These are phyloP conservation scores for Fusarium sp. DNA, from an alignment of 2,329 filamentous ascomycete species.

Conservation along the genomic window DNA sequence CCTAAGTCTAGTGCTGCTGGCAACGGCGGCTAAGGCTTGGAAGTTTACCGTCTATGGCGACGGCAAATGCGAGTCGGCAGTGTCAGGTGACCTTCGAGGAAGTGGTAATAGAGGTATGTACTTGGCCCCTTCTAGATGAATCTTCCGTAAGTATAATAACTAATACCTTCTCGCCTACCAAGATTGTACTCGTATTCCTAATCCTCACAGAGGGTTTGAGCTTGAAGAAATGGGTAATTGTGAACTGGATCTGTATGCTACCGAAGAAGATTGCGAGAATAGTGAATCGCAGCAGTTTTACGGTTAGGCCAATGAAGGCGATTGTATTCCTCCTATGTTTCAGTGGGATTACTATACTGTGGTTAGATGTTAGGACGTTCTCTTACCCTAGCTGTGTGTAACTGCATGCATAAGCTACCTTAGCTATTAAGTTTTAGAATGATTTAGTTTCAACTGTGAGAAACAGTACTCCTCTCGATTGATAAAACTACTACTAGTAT, in stretches of 20 bases:
- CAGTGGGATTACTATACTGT: constrained; percentile 2
- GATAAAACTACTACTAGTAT: no score
- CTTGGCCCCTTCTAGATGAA: neutral
- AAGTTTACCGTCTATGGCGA: neutral
- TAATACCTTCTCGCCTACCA: neutral
- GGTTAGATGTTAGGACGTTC: neutral
- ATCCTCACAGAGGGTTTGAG: neutral
- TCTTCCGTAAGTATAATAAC: neutral
- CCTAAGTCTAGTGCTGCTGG: neutral
- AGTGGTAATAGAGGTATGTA: neutral
- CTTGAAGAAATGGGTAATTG: neutral
- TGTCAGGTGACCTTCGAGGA: neutral
- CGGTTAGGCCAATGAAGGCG: neutral
- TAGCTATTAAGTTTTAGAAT: no score
- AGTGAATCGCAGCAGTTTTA: neutral
- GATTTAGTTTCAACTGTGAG: no score
- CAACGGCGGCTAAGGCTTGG: constrained; percentile 2
- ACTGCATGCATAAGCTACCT: no score
- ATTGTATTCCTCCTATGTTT: neutral
- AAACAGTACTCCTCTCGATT: no score
- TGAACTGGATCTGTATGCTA: constrained; percentile 2
- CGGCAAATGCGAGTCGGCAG: neutral
- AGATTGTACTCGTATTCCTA: neutral
- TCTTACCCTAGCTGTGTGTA: no score
- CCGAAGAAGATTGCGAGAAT: neutral